Evolutionary conservation across 345 rosid genomes (phyloP), one percentile per base, ranked within the genome.

Genomic region (Cochlearia excelsa): DNA sequence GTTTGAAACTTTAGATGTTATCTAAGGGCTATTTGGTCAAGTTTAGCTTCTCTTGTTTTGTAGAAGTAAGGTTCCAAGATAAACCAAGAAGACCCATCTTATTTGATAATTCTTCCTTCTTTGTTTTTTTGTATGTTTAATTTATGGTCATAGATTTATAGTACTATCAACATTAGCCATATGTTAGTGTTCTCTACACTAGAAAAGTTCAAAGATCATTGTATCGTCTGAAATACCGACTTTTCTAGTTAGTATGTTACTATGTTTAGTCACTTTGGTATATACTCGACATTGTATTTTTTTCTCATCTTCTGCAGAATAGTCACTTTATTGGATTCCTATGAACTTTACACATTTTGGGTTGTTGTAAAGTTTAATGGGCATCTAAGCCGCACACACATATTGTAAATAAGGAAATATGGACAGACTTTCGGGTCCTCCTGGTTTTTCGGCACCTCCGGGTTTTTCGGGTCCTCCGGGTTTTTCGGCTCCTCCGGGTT

Each of bases 401-500:
- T 23, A 9, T 48, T 59, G 34, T 0, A 59, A 43, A 50, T 27
- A 59, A 59, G 54, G 55, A 59, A 11, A 27, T 33, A 55, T 69
- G 67, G 67, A 69, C 11, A 47, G 3, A 4, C 1, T 61, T 16
- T 16, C 23, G 23, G 23, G 23, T 16, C 23, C 23, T 16, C 23
- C 23, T 16, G 23, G 23, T 16, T 16, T 16, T 16, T 16, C 23
- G 23, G 23, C 23, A 16, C 23, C 23, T 16, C 23, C 23, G 23
- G 23, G 23, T 16, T 16, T 16, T 8, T 61, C 63, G 26, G 29
- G 58, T 11, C 74, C 74, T 6, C 74, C 74, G 34, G 74, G 74
- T 48, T 69, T 41, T 8, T 61, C 63, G 26, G 29, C 63, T 11
- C 74, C 74, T 6, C 74, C 74, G 34, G 74, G 74, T 48, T 69